Percentiles rank a stretch among this genome's conserved stretches.
Conservation (phyloP, 371 early-diverging fungal species). For the Lichtheimia corymbifera region DNA sequence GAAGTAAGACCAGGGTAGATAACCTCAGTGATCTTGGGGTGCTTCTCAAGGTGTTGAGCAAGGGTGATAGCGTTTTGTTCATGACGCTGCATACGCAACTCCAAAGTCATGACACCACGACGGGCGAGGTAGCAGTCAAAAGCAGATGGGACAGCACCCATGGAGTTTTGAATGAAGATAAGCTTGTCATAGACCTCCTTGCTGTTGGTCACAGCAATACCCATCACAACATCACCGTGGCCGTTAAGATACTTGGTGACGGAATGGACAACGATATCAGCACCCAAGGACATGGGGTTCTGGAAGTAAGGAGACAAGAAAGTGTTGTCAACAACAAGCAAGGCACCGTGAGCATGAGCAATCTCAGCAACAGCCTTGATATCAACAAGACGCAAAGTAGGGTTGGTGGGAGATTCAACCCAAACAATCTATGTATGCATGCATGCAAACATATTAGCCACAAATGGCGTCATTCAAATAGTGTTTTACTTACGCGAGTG, state of each 20-base stretch:
- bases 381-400: conserved; percentile 92
- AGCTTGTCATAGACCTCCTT: conserved; percentile 75
- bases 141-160: conserved; percentile 96
- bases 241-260: conserved; percentile 98
- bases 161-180: conserved; percentile 91
- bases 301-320: conserved; percentile 97
- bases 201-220: conserved; percentile 84
- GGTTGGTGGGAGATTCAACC: conserved; percentile 98
- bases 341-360: conserved; percentile 76
- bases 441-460: not conserved
- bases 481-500: conserved; percentile 57
- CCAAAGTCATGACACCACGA: conserved; percentile 95
- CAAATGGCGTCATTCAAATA: conserved; percentile 2
- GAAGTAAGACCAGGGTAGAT: conserved; percentile 85
- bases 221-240: conserved; percentile 98
- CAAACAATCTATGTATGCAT: conserved; percentile 65
- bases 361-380: conserved; percentile 83
- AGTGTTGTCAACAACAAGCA: conserved; percentile 98
- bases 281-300: conserved; percentile 89
- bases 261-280: conserved; percentile 97
- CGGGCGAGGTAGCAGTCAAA: conserved; percentile 96
- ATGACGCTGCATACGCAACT: conserved; percentile 93
- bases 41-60: conserved; percentile 67
- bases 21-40: conserved; percentile 68
- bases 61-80: conserved; percentile 82